Conservation (phyloP, 805 yeast genomes). For the Candida awuae region DNA sequence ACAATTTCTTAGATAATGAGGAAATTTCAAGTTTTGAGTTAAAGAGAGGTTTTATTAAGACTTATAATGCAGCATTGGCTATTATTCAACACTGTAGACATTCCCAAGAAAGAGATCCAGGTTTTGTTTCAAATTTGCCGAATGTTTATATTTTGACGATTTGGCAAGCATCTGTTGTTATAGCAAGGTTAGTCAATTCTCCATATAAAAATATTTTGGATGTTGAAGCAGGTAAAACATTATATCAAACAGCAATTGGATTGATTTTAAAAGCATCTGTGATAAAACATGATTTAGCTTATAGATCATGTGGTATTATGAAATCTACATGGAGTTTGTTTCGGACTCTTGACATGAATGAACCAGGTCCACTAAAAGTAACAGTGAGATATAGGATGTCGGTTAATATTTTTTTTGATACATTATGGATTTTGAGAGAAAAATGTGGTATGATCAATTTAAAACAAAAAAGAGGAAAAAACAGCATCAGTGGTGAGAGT, state of each 20-base stretch:
- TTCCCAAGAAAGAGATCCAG: slow-evolving; percentile 50
- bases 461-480: slow-evolving; percentile 26
- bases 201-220: slow-evolving; percentile 61
- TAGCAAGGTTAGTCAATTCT: slow-evolving; percentile 73
- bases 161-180: slow-evolving; percentile 89
- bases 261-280: slow-evolving; percentile 75
- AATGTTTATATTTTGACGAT: slow-evolving; percentile 71
- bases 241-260: slow-evolving; percentile 59
- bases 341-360: slow-evolving; percentile 53
- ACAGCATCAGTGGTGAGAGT: slow-evolving; percentile 7
- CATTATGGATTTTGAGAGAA: slow-evolving; percentile 74
- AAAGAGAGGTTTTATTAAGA: slow-evolving; percentile 63
- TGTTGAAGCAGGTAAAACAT: slow-evolving; percentile 58
- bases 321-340: slow-evolving; percentile 87
- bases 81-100: slow-evolving; percentile 58
- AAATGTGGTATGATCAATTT: slow-evolving; percentile 80
- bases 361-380: slow-evolving; percentile 35
- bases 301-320: slow-evolving; percentile 90
- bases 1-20: slow-evolving; percentile 65
- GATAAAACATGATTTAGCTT: slow-evolving; percentile 85
- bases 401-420: slow-evolving; percentile 88
- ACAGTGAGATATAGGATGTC: slow-evolving; percentile 79
- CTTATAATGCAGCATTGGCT: slow-evolving; percentile 73
- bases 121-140: slow-evolving; percentile 71
- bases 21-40: slow-evolving; percentile 48